phyloP scores from a whole-genome alignment of 2,329 filamentous ascomycete genomes.

The Fusarium odoratissimum region DNA sequence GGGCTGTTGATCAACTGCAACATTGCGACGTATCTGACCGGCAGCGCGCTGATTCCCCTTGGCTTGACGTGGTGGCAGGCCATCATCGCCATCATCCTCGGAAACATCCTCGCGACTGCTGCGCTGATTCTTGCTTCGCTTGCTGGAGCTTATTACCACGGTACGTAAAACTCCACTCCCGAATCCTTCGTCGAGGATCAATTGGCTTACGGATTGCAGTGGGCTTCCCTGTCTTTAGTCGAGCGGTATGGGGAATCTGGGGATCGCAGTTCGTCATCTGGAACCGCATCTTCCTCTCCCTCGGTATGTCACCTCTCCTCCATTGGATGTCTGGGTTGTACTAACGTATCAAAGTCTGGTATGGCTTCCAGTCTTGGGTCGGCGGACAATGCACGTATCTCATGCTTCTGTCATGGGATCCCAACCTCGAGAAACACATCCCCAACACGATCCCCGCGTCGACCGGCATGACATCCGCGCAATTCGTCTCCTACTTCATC shows the following conservation, averaged over 20 bases:
- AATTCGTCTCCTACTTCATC: slow-evolving; percentile 57
- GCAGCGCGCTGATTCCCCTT: slow-evolving; percentile 55
- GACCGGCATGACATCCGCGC: slow-evolving; percentile 58
- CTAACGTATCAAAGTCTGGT: slow-evolving; percentile 42
- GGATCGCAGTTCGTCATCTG: slow-evolving; percentile 56
- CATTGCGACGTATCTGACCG: slow-evolving; percentile 55
- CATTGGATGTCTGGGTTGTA: neutral
- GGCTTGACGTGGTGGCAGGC: slow-evolving; percentile 58
- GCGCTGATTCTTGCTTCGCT: slow-evolving; percentile 58
- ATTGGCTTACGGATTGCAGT: slow-evolving; percentile 35
- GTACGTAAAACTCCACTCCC: slow-evolving; percentile 39
- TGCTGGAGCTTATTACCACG: slow-evolving; percentile 56
- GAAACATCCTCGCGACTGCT: slow-evolving; percentile 53
- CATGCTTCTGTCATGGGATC: slow-evolving; percentile 59
- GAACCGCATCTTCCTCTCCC: slow-evolving; percentile 56
- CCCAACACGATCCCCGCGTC: slow-evolving; percentile 54
- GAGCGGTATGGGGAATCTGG: slow-evolving; percentile 55
- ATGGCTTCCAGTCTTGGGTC: slow-evolving; percentile 60
- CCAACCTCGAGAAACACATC: slow-evolving; percentile 55
- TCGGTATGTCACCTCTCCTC: slow-evolving; percentile 47
- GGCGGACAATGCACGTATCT: slow-evolving; percentile 60
- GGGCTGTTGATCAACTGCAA: slow-evolving; percentile 61
- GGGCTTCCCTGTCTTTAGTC: slow-evolving; percentile 54
- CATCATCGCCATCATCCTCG: slow-evolving; percentile 55
- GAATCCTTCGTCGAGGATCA: neutral